phyloP scores from a whole-genome alignment of 31 red algal species.

The Odonthalia washingtoniensis region DNA sequence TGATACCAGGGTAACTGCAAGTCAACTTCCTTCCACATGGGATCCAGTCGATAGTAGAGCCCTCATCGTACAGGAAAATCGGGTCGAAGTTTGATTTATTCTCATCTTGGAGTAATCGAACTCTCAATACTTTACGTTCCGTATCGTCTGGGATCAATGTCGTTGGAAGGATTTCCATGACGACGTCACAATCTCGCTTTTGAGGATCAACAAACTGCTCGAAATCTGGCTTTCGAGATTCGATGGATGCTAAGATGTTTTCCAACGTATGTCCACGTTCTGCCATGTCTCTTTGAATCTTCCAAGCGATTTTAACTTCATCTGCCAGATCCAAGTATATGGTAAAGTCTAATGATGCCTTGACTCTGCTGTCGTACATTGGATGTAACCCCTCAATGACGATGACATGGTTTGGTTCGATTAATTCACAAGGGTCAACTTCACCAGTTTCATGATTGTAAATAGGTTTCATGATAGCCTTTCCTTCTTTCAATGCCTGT shows the following conservation, averaged over 20 bases:
- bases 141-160: constrained; percentile 90
- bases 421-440: constrained; percentile 90
- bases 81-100: constrained; percentile 55
- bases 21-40: constrained; percentile 89
- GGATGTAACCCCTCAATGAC: constrained; percentile 98
- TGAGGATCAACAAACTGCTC: constrained; percentile 90
- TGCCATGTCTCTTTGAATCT: constrained; percentile 99
- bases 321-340: constrained; percentile 94
- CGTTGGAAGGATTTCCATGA: constrained; percentile 95
- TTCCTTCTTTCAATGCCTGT: constrained; percentile 95
- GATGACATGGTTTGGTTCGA: constrained; percentile 90
- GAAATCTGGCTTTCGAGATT: constrained; percentile 98
- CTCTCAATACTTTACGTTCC: constrained; percentile 92
- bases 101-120: constrained; percentile 92
- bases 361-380: constrained; percentile 89
- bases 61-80: constrained; percentile 93
- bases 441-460: constrained; percentile 98
- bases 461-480: constrained; percentile 95
- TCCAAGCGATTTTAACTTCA: constrained; percentile 99
- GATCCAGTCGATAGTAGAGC: constrained; percentile 98
- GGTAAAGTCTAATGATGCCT: constrained; percentile 86
- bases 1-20: constrained; percentile 96
- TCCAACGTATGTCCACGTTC: constrained; percentile 97
- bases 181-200: constrained; percentile 83
- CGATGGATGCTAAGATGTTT: constrained; percentile 92